phyloP scores from a whole-genome alignment of 1,139 yeast species.

The Blastobotrys apis region DNA sequence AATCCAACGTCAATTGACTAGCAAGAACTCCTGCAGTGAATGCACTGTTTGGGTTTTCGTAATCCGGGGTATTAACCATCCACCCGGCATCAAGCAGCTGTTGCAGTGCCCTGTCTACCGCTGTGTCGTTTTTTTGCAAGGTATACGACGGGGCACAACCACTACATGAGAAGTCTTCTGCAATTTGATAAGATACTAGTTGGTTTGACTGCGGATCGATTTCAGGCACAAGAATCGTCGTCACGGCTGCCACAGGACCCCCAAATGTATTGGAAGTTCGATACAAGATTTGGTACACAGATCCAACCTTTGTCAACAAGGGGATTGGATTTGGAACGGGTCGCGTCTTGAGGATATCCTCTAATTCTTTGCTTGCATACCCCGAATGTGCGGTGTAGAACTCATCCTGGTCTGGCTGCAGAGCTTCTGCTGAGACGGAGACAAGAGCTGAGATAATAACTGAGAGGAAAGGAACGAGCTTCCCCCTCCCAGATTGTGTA shows the following conservation, averaged over 20 bases:
- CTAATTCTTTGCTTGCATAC: slow-evolving; percentile 15
- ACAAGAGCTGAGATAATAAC: too few relatives aligned
- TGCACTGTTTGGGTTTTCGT: slow-evolving; percentile 27
- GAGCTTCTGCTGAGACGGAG: background rate
- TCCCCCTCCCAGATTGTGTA: background rate
- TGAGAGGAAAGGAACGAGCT: too few relatives aligned
- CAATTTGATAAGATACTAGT: slow-evolving; percentile 29
- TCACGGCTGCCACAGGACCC: slow-evolving; percentile 27
- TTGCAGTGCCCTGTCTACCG: background rate
- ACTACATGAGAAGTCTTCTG: slow-evolving; percentile 29
- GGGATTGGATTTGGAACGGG: slow-evolving; percentile 11
- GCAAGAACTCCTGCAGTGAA: slow-evolving; percentile 25
- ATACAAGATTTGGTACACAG: slow-evolving; percentile 25
- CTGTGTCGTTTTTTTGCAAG: slow-evolving; percentile 17
- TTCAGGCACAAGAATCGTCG: slow-evolving; percentile 30
- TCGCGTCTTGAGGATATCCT: slow-evolving; percentile 20
- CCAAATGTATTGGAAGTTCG: slow-evolving; percentile 28
- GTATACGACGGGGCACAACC: slow-evolving; percentile 33
- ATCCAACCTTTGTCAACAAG: background rate
- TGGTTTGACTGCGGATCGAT: slow-evolving; percentile 15
- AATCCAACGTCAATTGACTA: slow-evolving; percentile 29
- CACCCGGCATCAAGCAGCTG: slow-evolving; percentile 16
- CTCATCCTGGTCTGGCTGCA: slow-evolving; percentile 20
- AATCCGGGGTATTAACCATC: slow-evolving; percentile 28
- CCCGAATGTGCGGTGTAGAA: slow-evolving; percentile 26